Evolutionary conservation across 208 protist species (phyloP).

Genomic region (Ichthyophonus hoferi): DNA sequence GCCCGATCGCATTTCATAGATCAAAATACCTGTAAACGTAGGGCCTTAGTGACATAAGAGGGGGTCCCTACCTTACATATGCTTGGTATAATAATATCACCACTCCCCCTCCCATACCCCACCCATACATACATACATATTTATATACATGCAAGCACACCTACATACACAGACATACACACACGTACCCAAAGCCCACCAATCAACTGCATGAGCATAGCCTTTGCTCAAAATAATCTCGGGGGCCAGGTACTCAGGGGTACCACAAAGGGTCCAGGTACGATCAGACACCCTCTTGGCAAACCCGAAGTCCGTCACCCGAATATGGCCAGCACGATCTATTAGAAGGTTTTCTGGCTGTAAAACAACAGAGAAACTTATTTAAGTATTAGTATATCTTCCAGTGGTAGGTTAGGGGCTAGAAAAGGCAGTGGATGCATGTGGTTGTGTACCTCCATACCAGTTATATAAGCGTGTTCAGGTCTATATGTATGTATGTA

Average conservation of each 20-base stretch:
- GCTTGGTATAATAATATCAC: too few relatives aligned
- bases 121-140: background rate
- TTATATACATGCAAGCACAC: background rate
- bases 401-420: background rate
- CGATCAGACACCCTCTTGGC: slow-evolving; percentile 44
- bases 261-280: slow-evolving; percentile 57
- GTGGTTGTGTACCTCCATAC: too few relatives aligned
- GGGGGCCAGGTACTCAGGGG: slow-evolving; percentile 59
- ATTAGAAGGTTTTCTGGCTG: slow-evolving; percentile 78
- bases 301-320: slow-evolving; percentile 73
- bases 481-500: too few relatives aligned
- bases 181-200: slow-evolving; percentile 57
- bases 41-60: too few relatives aligned
- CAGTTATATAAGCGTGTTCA: too few relatives aligned
- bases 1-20: slow-evolving; percentile 50
- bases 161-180: background rate
- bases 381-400: too few relatives aligned
- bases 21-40: slow-evolving; percentile 23
- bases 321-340: slow-evolving; percentile 74
- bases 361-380: too few relatives aligned
- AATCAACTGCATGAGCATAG: slow-evolving; percentile 45
- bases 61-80: too few relatives aligned
- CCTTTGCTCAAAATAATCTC: slow-evolving; percentile 51
- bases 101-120: background rate
- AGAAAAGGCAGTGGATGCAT: background rate